phyloP scores from a whole-genome alignment of 768 basidiomycete species.

The Hericium rajendrae region DNA sequence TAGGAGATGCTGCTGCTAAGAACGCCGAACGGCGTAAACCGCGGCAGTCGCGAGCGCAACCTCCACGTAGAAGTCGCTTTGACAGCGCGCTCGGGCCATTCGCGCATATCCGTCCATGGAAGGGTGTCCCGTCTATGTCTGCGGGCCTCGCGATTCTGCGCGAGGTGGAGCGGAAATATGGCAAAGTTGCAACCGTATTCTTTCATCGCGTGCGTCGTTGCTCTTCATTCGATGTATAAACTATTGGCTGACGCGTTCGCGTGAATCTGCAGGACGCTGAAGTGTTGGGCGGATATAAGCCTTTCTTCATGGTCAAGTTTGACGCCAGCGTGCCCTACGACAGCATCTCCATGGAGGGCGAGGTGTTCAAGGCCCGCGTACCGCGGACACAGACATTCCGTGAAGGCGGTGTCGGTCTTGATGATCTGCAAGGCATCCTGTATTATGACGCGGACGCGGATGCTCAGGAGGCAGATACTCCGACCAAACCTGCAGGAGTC shows the following conservation, averaged over 20 bases:
- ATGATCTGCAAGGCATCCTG: slow-evolving; percentile 3
- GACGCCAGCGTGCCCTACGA: slow-evolving; percentile 1
- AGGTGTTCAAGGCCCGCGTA: neutral
- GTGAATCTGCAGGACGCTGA: neutral
- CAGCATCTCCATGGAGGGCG: neutral
- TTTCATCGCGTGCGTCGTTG: slow-evolving; percentile 6
- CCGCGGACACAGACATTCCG: neutral
- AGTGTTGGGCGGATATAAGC: neutral
- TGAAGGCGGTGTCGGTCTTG: slow-evolving; percentile 9
- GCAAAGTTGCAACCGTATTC: slow-evolving; percentile 4
- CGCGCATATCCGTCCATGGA: no score
- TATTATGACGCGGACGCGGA: no score
- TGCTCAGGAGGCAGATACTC: neutral
- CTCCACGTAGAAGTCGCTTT: no score
- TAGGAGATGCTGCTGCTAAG: no score
- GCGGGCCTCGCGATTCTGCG: slow-evolving; percentile 8
- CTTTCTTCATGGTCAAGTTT: slow-evolving; percentile 9
- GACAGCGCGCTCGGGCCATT: no score
- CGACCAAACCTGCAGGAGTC: no score
- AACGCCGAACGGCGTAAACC: no score
- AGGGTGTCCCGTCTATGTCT: neutral
- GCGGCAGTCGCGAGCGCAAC: no score
- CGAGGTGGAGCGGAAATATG: slow-evolving; percentile 9
- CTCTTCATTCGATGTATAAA: neutral
- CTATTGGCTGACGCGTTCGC: neutral